These are phyloP conservation scores for Solanum clarkiae DNA, from an alignment of 257 asterid genomes.

Conservation along the genomic window DNA sequence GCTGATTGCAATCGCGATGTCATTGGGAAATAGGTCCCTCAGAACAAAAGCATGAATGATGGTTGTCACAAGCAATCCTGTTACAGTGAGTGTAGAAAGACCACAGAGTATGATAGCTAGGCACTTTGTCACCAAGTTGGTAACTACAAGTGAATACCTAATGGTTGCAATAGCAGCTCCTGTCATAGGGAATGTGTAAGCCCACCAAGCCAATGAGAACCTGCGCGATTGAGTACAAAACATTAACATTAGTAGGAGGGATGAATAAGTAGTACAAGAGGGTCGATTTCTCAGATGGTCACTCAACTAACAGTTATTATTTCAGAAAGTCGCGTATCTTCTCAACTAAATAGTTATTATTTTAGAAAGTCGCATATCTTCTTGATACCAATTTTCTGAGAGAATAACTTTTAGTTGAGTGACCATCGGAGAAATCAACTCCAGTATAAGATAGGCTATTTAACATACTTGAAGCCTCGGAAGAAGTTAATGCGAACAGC, in stretches of 20 bases:
- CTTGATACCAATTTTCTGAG: too few species aligned
- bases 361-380: background rate
- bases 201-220: conserved; percentile 94
- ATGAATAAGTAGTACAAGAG: background rate
- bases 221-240: background rate
- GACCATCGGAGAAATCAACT: background rate
- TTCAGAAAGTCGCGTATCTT: background rate
- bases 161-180: conserved; percentile 67
- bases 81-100: conserved; percentile 45
- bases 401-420: background rate
- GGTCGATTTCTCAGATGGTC: background rate
- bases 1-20: conserved; percentile 62
- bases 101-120: conserved; percentile 32
- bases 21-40: conserved; percentile 62
- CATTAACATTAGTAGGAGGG: background rate
- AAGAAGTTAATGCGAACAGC: conserved; percentile 78
- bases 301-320: background rate
- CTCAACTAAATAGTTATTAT: background rate
- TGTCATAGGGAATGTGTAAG: conserved; percentile 87
- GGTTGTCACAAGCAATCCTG: conserved; percentile 43
- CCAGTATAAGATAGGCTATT: background rate
- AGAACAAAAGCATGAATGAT: conserved; percentile 56
- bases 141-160: conserved; percentile 38
- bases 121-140: conserved; percentile 19
- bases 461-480: conserved; percentile 58